Base-by-base conservation (phyloP, 345 rosid genomes). In the Combretum micranthum region DNA sequence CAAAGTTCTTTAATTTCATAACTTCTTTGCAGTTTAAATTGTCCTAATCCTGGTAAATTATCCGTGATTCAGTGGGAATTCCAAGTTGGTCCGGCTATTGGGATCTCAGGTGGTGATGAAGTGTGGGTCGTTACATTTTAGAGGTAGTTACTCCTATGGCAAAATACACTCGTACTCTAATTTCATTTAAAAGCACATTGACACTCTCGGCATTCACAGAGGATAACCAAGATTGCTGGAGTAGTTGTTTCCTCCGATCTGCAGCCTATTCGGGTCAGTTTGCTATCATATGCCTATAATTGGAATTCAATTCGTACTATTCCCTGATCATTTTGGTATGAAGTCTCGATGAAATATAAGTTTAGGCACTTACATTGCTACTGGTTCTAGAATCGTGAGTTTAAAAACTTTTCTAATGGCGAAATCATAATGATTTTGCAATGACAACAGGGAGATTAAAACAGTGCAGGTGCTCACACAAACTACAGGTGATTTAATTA, bases 381-480 rank as follows among this genome's bases (percentile, higher is more conserved):
- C n/a, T n/a, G n/a, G n/a, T n/a, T n/a, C n/a, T n/a, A n/a, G n/a
- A n/a, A n/a, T n/a, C n/a, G n/a, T n/a, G n/a, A n/a, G n/a, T n/a
- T n/a, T n/a, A n/a, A n/a, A n/a, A n/a, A n/a, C n/a, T n/a, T n/a
- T n/a, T n/a, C n/a, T n/a, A n/a, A n/a, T n/a, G n/a, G n/a, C n/a
- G 43, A 0, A 12, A 23, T 21, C 15, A 12, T 8, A 2, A 46
- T 43, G 12, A 47, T 12, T 23, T 23, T 49, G 26, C 32, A 25
- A 44, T 9, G 53, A 16, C 8, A 20, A 25, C 49, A 83, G 47
- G 98, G 96, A 32, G 96, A 91, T 37, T 91, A 95, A 96, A 88
- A 88, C n/a, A 96, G 96, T 9, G 95, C 98, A 45, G 98, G 98
- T 19, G 96, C 98, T 20, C 98, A 91, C 69, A 81, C 95, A 43